Percentiles rank a stretch among this genome's conserved stretches.
Conservation (phyloP, 1,284 basidiomycete species). For the Malassezia sympodialis region DNA sequence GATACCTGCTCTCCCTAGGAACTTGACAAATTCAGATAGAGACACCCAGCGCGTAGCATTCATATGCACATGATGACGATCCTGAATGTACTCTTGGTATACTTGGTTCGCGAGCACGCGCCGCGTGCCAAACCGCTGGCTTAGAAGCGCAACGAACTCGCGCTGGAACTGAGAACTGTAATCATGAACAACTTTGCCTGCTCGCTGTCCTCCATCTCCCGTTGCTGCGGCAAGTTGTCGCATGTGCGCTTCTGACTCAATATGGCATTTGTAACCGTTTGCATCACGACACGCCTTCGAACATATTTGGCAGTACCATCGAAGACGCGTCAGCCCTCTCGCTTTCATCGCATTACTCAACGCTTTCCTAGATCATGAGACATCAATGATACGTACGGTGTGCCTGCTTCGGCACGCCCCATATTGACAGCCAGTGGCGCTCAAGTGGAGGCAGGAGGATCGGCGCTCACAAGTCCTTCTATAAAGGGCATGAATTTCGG, state of each 20-base stretch:
- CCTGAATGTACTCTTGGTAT: conserved; percentile 95
- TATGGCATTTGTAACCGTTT: conserved; percentile 54
- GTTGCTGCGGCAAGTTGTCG: conserved; percentile 84
- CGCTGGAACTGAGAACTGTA: conserved; percentile 82
- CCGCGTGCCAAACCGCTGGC: conserved; percentile 52
- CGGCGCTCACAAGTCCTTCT: background rate
- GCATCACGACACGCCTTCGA: conserved; percentile 44
- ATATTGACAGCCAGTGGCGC: conserved; percentile 1
- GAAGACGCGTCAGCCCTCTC: conserved; percentile 42
- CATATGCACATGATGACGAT: conserved; percentile 93
- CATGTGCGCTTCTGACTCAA: conserved; percentile 74
- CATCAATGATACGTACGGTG: conserved; percentile 15
- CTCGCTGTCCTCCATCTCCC: conserved; percentile 61
- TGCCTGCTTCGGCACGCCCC: conserved; percentile 18
- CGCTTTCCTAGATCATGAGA: conserved; percentile 29
- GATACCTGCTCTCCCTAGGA: conserved; percentile 76
- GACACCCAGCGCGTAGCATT: conserved; percentile 97
- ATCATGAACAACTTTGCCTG: conserved; percentile 77
- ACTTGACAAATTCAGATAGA: conserved; percentile 82
- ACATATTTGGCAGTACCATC: conserved; percentile 48
- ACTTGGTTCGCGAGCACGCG: conserved; percentile 67
- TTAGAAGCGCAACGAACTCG: conserved; percentile 80
- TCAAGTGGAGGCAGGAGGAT: conserved; percentile 2
- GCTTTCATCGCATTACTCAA: conserved; percentile 47
- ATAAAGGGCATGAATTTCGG: conserved; percentile 6